Base-by-base conservation (phyloP, 352 stramenopile species). In the Phytophthora constricta region DNA sequence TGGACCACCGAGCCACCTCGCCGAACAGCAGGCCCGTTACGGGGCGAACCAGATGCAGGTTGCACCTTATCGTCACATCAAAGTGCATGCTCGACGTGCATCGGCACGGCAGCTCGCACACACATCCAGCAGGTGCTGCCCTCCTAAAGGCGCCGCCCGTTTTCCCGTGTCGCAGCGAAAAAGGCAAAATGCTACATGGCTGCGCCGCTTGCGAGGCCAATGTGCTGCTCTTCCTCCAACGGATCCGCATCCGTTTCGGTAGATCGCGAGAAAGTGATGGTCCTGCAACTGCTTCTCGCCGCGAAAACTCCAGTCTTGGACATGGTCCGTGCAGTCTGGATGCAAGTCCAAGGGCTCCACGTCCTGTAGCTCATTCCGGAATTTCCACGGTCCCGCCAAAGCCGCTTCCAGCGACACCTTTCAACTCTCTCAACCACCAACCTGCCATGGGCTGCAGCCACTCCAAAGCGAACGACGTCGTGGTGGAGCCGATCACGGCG, bases 391-490 rank as follows among this genome's bases (percentile, higher is more conserved):
- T 50, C 19, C 45, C 16, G 20, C 49, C 27, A 19, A 72, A 58
- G 48, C 61, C 25, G 23, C 39, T 42, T 23, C n/a, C 43, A 46
- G 19, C 37, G 31, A 31, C 25, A 37, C 55, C 13, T 26, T 23
- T 28, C 20, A 52, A 57, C 46, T 34, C 22, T 43, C 25, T 42
- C 48, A 28, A 25, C 43, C 33, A 39, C 23, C 49, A 27, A 48
- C 52, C n/a, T 20, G 65, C 46, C 34, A 91, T 91, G 82, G 82
- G 82, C 72, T 91, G 82, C 82, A 70, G 62, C 57, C 80, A 89
- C 73, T 91, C 82, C 53, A 87, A 76, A 51, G 62, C 70, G 56
- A 82, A 76, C 62, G 71, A 86, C 26, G 71, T 84, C 45, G 73
- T 87, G 39, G 48, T 82, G 17, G 74, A 82, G 52, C 62, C 69